These are phyloP conservation scores for Venturia oleaginea DNA, from an alignment of 2,329 filamentous ascomycete species.

Conservation along the genomic window DNA sequence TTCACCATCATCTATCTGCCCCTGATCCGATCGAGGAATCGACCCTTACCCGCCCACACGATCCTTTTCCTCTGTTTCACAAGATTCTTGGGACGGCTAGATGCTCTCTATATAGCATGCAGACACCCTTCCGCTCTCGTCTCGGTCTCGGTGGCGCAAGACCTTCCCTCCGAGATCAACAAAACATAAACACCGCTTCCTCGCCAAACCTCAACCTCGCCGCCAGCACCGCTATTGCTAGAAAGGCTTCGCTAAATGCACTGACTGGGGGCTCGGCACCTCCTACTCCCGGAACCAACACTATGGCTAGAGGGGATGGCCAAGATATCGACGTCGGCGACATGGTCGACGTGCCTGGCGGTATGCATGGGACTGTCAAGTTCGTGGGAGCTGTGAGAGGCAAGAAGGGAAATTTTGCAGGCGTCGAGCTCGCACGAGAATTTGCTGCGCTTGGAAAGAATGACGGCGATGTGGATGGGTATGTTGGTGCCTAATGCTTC, in stretches of 20 bases:
- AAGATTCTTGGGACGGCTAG: neutral
- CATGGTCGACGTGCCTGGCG: slow-evolving; percentile 80
- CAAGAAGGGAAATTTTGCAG: slow-evolving; percentile 85
- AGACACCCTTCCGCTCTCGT: neutral
- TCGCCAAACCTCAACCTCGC: slow-evolving; percentile 34
- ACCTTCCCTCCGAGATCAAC: slow-evolving; percentile 25
- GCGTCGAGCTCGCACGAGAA: slow-evolving; percentile 76
- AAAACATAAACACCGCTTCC: slow-evolving; percentile 29
- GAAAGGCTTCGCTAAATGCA: slow-evolving; percentile 63
- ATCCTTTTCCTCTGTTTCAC: neutral
- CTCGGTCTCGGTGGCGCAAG: slow-evolving; percentile 23
- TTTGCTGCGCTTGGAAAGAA: slow-evolving; percentile 86
- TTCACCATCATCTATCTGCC: neutral
- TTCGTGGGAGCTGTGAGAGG: slow-evolving; percentile 81
- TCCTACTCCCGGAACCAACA: slow-evolving; percentile 29
- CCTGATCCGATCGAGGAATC: neutral
- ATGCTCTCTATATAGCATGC: neutral
- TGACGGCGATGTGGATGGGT: slow-evolving; percentile 92
- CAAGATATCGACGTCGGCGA: slow-evolving; percentile 65
- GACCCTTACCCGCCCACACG: neutral
- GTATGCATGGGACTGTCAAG: slow-evolving; percentile 82
- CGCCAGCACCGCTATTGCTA: slow-evolving; percentile 43
- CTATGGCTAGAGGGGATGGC: slow-evolving; percentile 16
- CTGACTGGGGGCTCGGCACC: slow-evolving; percentile 41
- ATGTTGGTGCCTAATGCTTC: slow-evolving; percentile 27